Base-by-base conservation (phyloP, 805 yeast genomes). In the Wickerhamiella occidentalis region DNA sequence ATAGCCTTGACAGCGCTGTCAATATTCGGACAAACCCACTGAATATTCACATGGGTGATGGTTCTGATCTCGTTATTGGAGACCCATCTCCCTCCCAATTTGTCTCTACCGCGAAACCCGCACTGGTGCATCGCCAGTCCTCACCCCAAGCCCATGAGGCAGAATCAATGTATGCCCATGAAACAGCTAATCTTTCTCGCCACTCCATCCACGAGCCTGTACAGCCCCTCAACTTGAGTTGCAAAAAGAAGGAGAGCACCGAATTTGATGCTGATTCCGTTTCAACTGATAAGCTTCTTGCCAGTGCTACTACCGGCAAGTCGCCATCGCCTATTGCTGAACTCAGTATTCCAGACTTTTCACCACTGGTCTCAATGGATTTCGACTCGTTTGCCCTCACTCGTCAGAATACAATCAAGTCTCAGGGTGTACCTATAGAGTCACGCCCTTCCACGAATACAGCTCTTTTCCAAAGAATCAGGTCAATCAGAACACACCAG, bases 1-100 rank as follows among this genome's bases (percentile, higher is more conserved):
- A 48, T 19, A 55, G 60, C 26, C 51, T 49, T 40, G 61, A 56
- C 46, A 55, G 57, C 46, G 49, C 57, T 13, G 52, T 52, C 45
- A 55, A 50, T 50, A 58, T 64, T 35, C 59, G 64, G 36, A 58
- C 52, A 21, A 64, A 65, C 48, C 68, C 68, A 13, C 51, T 65
- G 38, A 64, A 64, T 40, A 65, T 65, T 21, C 58, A 61, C 29
- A 54, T 59, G 33, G 40, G 21, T 18, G 68, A 65, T 54, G 68
- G 68, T 23, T 42, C 62, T 6, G 68, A 64, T 45, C 47, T 63
- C 40, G 56, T 64, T 11, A 30, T 56, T 9, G 48, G 30, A 17
- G 35, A 47, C 19, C 48, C 48, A 6, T 29, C 43, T 21, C 48
- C 47, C n/a, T 48, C 45, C 28, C 50, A 43, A 18, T 36, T 45